Conservation (phyloP, 2,329 filamentous ascomycete species). For the Teratosphaeria pseudoeucalypti region DNA sequence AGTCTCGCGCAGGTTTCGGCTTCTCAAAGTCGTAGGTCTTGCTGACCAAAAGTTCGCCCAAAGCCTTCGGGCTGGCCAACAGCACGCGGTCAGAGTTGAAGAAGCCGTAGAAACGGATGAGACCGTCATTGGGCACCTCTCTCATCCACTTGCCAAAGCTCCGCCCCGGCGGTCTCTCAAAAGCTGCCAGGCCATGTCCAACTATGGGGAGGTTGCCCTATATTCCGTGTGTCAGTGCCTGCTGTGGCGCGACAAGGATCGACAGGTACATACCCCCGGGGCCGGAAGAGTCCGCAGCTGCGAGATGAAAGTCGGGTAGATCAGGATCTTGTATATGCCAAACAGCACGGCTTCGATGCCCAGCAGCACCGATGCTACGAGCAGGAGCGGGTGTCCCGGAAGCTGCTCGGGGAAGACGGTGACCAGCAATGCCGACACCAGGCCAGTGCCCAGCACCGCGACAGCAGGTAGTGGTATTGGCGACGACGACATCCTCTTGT, state of each 20-base stretch:
- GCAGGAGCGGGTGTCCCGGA: neutral
- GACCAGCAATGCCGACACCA: neutral
- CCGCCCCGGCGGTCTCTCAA: conserved; percentile 25
- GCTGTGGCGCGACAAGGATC: neutral
- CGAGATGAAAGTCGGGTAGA: conserved; percentile 30
- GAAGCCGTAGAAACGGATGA: conserved; percentile 30
- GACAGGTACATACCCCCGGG: conserved; percentile 6
- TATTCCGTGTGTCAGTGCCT: neutral
- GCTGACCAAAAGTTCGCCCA: conserved; percentile 34
- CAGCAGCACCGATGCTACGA: neutral
- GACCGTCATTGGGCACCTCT: conserved; percentile 29
- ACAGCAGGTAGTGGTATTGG: neutral
- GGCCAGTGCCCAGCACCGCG: neutral
- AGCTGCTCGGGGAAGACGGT: neutral
- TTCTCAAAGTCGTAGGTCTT: conserved; percentile 47
- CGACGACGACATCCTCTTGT: neutral
- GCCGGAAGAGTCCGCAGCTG: conserved; percentile 31
- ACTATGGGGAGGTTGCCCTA: conserved; percentile 21
- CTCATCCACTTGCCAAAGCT: conserved; percentile 28
- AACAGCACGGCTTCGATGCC: neutral
- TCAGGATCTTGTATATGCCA: conserved; percentile 9
- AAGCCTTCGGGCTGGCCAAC: conserved; percentile 35
- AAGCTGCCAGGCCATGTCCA: conserved; percentile 27
- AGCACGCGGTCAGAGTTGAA: conserved; percentile 25
- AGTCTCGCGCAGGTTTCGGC: conserved; percentile 31